Evolutionary conservation across 2,329 filamentous ascomycete genomes (phyloP).

Genomic region (Pseudomassariella vexata): DNA sequence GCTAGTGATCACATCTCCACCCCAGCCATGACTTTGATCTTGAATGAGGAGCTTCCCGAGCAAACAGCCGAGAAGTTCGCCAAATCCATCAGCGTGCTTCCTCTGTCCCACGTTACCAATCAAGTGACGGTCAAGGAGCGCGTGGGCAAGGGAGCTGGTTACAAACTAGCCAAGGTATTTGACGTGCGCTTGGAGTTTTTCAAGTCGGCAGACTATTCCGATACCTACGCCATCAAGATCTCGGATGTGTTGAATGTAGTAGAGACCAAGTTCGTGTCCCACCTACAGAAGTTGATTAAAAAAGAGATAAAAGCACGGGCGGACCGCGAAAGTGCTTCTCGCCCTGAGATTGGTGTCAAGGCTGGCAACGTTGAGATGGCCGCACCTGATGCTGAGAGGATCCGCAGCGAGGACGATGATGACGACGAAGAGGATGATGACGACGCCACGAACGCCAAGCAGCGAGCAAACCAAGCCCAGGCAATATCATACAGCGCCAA

Average conservation of each 20-base stretch:
- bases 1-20: conserved; percentile 86
- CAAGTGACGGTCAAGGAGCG: conserved; percentile 74
- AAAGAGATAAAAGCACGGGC: conserved; percentile 81
- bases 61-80: conserved; percentile 73
- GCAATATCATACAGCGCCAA: conserved; percentile 87
- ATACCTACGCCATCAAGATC: conserved; percentile 77
- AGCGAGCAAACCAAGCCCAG: conserved; percentile 69
- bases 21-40: conserved; percentile 78
- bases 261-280: conserved; percentile 72
- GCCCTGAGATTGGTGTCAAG: conserved; percentile 65
- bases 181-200: conserved; percentile 80
- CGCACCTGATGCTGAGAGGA: conserved; percentile 25
- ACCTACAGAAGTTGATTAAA: conserved; percentile 63
- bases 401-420: conserved; percentile 46
- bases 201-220: conserved; percentile 72
- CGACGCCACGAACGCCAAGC: conserved; percentile 70
- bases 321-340: conserved; percentile 58
- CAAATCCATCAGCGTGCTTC: conserved; percentile 85
- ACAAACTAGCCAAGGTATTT: conserved; percentile 75
- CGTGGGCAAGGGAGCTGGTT: conserved; percentile 64
- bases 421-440: conserved; percentile 72
- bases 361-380: conserved; percentile 48
- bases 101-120: conserved; percentile 78
- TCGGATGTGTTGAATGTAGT: conserved; percentile 73
- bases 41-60: conserved; percentile 65